Evolutionary conservation across 1,284 basidiomycete genomes (phyloP).

Genomic region (Ceraceosorus guamensis): DNA sequence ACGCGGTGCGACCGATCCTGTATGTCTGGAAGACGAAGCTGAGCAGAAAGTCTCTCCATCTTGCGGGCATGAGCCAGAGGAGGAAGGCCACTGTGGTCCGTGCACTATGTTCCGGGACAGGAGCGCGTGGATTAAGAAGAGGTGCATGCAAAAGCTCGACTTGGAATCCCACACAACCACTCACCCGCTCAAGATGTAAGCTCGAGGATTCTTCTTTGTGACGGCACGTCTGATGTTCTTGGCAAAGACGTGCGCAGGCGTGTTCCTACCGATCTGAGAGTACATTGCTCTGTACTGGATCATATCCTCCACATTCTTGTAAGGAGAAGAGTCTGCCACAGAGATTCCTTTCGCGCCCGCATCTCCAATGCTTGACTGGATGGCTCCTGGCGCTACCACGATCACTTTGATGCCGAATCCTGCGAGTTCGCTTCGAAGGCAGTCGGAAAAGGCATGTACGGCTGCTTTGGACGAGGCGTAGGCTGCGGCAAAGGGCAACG

Average conservation of each 20-base stretch:
- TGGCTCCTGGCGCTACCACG: conserved; percentile 36
- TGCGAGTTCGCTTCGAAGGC: conserved; percentile 28
- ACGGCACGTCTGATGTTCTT: conserved; percentile 17
- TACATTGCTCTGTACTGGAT: conserved; percentile 29
- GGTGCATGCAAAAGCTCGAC: neutral
- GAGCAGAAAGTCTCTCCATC: conserved; percentile 18
- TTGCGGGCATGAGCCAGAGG: conserved; percentile 24
- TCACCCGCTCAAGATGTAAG: conserved; percentile 20
- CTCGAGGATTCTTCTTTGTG: conserved; percentile 12
- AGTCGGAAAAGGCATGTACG: conserved; percentile 31
- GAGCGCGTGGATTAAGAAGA: neutral
- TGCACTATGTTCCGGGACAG: conserved; percentile 10
- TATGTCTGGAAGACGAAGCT: neutral
- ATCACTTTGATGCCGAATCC: conserved; percentile 34
- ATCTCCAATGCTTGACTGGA: conserved; percentile 31
- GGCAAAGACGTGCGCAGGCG: conserved; percentile 26
- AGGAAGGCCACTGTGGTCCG: conserved; percentile 21
- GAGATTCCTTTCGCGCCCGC: conserved; percentile 11
- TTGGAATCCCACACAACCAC: neutral
- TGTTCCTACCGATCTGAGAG: conserved; percentile 22
- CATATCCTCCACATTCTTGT: conserved; percentile 28
- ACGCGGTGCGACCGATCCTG: neutral
- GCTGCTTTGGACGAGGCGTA: conserved; percentile 38
- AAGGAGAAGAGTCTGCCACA: conserved; percentile 16
- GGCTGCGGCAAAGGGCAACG: conserved; percentile 40